Base-by-base conservation (phyloP, 164 flowering plant genomes). In the Aristolochia fimbriata region DNA sequence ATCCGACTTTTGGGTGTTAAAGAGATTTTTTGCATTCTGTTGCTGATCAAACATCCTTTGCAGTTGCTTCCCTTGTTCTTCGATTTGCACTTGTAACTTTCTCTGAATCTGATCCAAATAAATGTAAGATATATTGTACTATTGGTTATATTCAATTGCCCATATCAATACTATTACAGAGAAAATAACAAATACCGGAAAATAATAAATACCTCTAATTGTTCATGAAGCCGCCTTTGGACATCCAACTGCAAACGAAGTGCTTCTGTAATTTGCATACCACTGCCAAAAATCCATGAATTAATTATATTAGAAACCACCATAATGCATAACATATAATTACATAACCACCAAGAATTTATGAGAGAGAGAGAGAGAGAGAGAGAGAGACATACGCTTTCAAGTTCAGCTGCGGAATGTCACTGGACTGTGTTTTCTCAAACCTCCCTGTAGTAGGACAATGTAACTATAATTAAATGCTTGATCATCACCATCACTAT, bases 161-260 rank as follows among this genome's bases (percentile, higher is more conserved):
- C 10, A 37, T 10, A 11, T 27, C 3, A 21, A 52, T 22, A 15
- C 23, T 22, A 31, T 52, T 52, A 11, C 16, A 52, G 30, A 52
- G 30, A 22, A 37, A 3, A 22, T 3, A 23, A 51, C 2, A 51
- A 23, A n/a, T n/a, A n/a, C n/a, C n/a, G 19, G 19, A 12, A 51
- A 25, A 52, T 16, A 22, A 6, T 5, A 15, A 24, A 52, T 1
- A 52, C 56, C 56, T 52, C 15, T 67, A 91, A 64, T 58, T 91
- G 97, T 62, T 91, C 94, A 60, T 88, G 93, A 31, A 88, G 91
- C 60, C 74, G 76, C 80, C 78, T 80, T 63, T 91, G 97, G 19
- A 86, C 87, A 24, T 86, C 93, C 55, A 88, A 69, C 60, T 91
- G 97, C 67, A 84, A 46, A 30, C 79, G 80, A 59, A 91, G 66